phyloP scores from a whole-genome alignment of 1,284 basidiomycete genomes.

The Coriolopsis trogii region DNA sequence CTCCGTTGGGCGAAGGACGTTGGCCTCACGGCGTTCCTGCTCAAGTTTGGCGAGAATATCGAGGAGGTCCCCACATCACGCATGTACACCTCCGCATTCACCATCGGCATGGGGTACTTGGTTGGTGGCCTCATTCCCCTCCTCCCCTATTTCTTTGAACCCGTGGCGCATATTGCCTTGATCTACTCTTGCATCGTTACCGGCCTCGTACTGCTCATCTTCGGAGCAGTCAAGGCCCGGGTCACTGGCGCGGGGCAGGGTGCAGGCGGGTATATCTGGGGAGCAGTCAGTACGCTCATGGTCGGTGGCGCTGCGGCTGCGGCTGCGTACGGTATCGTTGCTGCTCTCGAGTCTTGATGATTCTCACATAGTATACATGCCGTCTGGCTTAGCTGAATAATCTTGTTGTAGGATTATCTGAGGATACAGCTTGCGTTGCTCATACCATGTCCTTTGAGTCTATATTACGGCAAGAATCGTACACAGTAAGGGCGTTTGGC shows the following conservation, averaged over 20 bases:
- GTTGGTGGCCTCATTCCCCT: constrained; percentile 89
- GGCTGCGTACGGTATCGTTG: constrained; percentile 87
- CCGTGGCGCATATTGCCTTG: constrained; percentile 62
- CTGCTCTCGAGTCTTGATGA: constrained; percentile 66
- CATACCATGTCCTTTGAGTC: neutral
- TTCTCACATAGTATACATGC: neutral
- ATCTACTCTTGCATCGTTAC: constrained; percentile 80
- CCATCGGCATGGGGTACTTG: constrained; percentile 88
- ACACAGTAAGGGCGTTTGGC: constrained; percentile 23
- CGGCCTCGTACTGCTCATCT: constrained; percentile 83
- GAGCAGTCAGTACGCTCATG: constrained; percentile 86
- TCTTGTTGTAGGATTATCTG: neutral
- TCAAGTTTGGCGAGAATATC: constrained; percentile 91
- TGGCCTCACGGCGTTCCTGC: constrained; percentile 87
- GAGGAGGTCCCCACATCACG: constrained; percentile 63
- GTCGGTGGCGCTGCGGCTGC: constrained; percentile 92
- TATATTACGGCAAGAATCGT: neutral
- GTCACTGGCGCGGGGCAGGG: constrained; percentile 76
- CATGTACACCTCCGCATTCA: constrained; percentile 85
- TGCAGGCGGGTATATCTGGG: constrained; percentile 69
- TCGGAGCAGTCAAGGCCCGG: constrained; percentile 89
- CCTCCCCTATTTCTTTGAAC: constrained; percentile 85
- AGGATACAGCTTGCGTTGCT: neutral
- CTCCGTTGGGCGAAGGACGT: constrained; percentile 72
- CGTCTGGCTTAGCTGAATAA: neutral